Evolutionary conservation across 768 basidiomycete species (phyloP).

Genomic region (Strobilomyces confusus): DNA sequence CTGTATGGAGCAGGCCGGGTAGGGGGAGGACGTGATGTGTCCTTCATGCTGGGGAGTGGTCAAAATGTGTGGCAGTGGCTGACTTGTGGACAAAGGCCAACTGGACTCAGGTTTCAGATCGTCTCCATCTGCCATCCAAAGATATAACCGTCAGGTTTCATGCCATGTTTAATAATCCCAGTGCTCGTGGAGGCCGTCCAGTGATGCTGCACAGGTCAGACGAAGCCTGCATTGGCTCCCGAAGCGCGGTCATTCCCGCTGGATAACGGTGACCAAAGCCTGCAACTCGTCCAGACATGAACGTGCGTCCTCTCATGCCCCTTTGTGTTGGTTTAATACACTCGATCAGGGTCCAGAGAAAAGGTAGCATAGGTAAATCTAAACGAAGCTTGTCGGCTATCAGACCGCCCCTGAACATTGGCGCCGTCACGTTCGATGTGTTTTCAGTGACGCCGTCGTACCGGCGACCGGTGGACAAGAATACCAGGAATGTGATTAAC

Average conservation of each 20-base stretch:
- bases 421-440: no score
- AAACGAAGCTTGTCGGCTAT: neutral
- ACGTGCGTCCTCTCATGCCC: neutral
- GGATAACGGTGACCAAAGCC: neutral
- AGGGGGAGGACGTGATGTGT: constrained; percentile 17
- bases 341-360: neutral
- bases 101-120: constrained; percentile 5
- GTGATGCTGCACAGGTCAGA: no score
- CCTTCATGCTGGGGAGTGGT: constrained; percentile 21
- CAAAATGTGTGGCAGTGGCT: constrained; percentile 17
- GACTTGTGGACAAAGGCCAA: constrained; percentile 9
- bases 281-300: neutral
- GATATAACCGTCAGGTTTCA: neutral
- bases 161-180: neutral
- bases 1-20: constrained; percentile 15
- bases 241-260: neutral
- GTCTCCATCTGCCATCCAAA: no score
- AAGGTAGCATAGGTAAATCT: neutral
- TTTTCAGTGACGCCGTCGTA: neutral
- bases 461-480: neutral
- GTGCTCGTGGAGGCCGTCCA: neutral
- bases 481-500: neutral
- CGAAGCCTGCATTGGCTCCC: no score
- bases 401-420: neutral
- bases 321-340: neutral